Conservation (phyloP, 306 rosid genomes). For the Sechiopsis laciniata region DNA sequence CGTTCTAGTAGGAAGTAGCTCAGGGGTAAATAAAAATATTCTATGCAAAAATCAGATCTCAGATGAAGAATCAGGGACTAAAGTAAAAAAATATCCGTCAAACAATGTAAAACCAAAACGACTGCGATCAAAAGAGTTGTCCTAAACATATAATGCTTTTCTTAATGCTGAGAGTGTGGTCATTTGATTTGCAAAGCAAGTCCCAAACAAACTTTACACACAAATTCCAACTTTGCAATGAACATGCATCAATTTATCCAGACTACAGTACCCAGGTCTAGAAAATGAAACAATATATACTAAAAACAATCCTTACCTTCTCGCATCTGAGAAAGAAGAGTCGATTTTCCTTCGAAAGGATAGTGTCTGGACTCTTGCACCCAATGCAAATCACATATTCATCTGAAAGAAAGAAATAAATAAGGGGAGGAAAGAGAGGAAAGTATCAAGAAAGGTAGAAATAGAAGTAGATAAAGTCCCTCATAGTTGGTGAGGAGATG, state of each 20-base stretch:
- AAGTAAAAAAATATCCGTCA: not conserved
- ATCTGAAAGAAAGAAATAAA: constrained; percentile 33
- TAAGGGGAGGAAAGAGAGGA: not conserved
- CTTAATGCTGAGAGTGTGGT: not conserved
- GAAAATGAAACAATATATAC: no score
- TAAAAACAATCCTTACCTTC: constrained; percentile 42
- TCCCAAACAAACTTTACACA: not conserved
- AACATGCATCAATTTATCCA: not conserved
- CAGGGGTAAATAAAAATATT: not conserved
- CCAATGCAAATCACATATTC: constrained; percentile 89
- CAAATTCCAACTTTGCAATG: not conserved
- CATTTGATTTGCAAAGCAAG: not conserved
- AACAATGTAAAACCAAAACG: not conserved
- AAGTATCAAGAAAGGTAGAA: not conserved
- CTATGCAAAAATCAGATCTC: constrained; percentile 3
- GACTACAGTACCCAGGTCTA: not conserved
- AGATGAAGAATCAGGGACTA: constrained; percentile 28
- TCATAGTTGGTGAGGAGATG: no score
- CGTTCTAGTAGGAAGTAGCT: not conserved
- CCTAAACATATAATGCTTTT: not conserved
- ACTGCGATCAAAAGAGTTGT: not conserved
- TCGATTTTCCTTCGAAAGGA: constrained; percentile 90
- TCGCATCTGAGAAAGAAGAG: constrained; percentile 95
- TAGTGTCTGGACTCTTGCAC: constrained; percentile 94
- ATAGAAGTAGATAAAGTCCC: not conserved